Percentiles rank a stretch among this genome's conserved stretches.
Evolutionary conservation across 1,284 basidiomycete species (phyloP).

Genomic region (Erythrobasidium hasegawianum): DNA sequence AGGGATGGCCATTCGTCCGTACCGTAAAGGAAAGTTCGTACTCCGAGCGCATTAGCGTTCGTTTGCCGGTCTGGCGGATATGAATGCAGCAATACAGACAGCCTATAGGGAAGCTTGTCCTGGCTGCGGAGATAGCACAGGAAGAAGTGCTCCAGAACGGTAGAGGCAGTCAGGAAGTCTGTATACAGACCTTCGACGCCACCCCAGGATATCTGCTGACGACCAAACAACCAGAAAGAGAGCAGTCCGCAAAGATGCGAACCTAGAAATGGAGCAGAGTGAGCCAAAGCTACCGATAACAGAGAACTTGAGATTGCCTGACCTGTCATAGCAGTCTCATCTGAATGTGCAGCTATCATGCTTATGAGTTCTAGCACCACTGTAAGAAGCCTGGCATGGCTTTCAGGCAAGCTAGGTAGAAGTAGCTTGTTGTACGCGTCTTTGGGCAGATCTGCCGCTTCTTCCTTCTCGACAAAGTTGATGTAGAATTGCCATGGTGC

Average conservation of each 20-base stretch:
- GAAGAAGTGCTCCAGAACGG: conserved; percentile 32
- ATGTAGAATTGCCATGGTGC: conserved; percentile 19
- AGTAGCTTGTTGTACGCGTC: neutral
- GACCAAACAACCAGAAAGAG: conserved; percentile 34
- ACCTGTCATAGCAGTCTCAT: conserved; percentile 33
- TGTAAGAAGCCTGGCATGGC: conserved; percentile 13
- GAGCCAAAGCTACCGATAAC: neutral
- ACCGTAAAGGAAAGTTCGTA: neutral
- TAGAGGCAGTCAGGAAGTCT: conserved; percentile 20
- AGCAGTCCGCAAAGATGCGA: conserved; percentile 31
- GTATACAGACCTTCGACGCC: conserved; percentile 11
- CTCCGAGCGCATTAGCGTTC: neutral
- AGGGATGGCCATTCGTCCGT: conserved; percentile 1
- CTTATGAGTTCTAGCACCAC: conserved; percentile 18
- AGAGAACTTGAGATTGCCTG: neutral
- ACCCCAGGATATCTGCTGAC: neutral
- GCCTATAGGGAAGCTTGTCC: conserved; percentile 13
- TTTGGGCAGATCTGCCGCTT: neutral
- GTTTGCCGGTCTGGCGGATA: conserved; percentile 7
- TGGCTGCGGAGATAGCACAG: conserved; percentile 26
- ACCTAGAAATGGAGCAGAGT: neutral
- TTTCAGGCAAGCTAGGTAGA: neutral
- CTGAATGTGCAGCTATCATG: conserved; percentile 22
- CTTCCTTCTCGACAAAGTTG: conserved; percentile 1
- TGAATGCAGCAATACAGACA: conserved; percentile 14